Percentiles rank a stretch among this genome's conserved stretches.
Evolutionary conservation across 179 eudicot species (phyloP).

Genomic region (Spergularia azorica): DNA sequence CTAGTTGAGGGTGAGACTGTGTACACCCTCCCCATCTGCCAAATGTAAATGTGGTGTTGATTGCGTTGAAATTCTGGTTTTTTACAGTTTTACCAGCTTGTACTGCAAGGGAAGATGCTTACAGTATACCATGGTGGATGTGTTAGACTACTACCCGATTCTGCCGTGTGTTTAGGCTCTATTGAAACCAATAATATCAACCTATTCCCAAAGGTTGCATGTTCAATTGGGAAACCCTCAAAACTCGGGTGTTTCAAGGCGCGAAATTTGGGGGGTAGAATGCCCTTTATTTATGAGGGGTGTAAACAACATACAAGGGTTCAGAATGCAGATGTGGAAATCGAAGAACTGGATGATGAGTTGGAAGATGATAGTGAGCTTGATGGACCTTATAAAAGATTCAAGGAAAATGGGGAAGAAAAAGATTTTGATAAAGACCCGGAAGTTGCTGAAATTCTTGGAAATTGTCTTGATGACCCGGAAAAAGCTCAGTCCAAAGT

Average conservation of each 20-base stretch:
- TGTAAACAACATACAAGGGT: conserved; percentile 24
- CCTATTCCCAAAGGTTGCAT: conserved; percentile 12
- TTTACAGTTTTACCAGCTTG: no score
- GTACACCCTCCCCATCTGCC: no score
- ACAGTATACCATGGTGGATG: conserved; percentile 22
- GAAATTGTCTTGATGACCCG: conserved; percentile 75
- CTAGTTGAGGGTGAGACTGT: no score
- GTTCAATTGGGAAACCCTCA: conserved; percentile 17
- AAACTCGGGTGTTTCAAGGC: not conserved
- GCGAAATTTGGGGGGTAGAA: conserved; percentile 11
- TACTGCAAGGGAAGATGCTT: conserved; percentile 19
- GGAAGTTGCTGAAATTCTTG: conserved; percentile 85
- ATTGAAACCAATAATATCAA: conserved; percentile 14
- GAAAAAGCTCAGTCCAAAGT: conserved; percentile 69
- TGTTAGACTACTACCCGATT: conserved; percentile 13
- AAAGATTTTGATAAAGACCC: conserved; percentile 79
- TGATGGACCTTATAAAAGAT: conserved; percentile 44
- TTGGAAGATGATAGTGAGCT: conserved; percentile 44
- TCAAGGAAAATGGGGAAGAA: conserved; percentile 48
- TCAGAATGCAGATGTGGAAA: conserved; percentile 25
- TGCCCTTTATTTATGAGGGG: conserved; percentile 16
- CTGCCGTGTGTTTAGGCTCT: conserved; percentile 16
- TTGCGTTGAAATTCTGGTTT: no score
- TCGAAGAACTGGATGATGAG: conserved; percentile 36
- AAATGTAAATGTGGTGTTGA: no score